These are phyloP conservation scores for Hevea brasiliensis DNA, from an alignment of 345 rosid genomes.

Conservation along the genomic window DNA sequence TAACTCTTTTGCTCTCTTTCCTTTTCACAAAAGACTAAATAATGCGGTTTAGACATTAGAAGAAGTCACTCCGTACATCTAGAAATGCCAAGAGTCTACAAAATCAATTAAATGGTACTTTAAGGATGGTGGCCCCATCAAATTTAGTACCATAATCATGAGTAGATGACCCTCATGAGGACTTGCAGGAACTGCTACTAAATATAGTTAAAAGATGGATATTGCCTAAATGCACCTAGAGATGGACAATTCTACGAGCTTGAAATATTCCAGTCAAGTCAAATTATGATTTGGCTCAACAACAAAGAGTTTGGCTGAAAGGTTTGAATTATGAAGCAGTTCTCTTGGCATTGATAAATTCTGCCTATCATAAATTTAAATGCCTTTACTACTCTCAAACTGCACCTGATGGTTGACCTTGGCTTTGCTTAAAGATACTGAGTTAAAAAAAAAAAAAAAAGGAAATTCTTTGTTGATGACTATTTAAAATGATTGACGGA, in stretches of 20 bases:
- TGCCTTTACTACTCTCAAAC: background rate
- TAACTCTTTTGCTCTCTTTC: background rate
- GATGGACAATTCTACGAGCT: background rate
- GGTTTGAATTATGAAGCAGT: background rate
- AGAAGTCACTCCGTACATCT: background rate
- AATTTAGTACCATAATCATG: slow-evolving; percentile 30
- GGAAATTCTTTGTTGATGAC: too few relatives aligned
- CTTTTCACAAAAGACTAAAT: too few relatives aligned
- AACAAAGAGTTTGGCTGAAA: background rate
- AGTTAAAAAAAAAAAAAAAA: background rate
- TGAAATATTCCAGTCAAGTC: background rate
- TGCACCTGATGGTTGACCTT: background rate
- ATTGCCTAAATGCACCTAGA: background rate
- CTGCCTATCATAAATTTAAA: background rate
- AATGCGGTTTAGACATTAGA: too few relatives aligned
- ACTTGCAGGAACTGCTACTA: slow-evolving; percentile 29
- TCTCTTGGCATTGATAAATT: background rate
- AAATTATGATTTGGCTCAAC: background rate
- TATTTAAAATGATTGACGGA: background rate
- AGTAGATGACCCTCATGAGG: slow-evolving; percentile 23
- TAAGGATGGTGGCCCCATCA: slow-evolving; percentile 43
- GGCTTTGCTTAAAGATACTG: background rate
- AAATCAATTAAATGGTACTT: slow-evolving; percentile 29
- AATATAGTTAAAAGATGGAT: slow-evolving; percentile 2
- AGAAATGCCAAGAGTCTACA: background rate